phyloP scores from a whole-genome alignment of 768 basidiomycete species.

The Collybia sordida region DNA sequence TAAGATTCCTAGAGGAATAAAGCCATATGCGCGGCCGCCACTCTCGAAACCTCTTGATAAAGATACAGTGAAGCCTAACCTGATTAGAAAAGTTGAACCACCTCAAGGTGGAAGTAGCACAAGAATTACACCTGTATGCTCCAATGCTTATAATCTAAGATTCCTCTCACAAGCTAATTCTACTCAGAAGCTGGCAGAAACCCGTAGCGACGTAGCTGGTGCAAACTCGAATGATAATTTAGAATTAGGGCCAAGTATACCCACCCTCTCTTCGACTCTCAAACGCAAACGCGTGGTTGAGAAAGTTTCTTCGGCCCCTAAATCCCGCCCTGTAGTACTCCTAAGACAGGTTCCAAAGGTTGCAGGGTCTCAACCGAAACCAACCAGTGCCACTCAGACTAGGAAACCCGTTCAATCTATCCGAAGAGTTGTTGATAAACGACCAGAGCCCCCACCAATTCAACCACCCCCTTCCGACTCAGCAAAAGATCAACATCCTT shows the following conservation, averaged over 20 bases:
- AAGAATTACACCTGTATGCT: not conserved
- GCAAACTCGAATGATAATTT: slow-evolving; percentile 1
- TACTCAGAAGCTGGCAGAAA: not conserved
- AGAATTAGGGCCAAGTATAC: not conserved
- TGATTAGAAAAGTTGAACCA: slow-evolving; percentile 17
- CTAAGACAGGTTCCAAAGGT: slow-evolving; percentile 28
- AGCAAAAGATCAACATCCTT: not conserved
- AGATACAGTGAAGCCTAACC: slow-evolving; percentile 2
- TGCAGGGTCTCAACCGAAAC: not conserved
- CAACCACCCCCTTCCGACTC: not conserved
- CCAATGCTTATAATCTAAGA: not conserved
- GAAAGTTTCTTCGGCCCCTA: slow-evolving; percentile 21
- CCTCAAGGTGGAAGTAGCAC: not conserved
- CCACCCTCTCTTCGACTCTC: slow-evolving; percentile 18
- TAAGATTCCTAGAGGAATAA: slow-evolving; percentile 61
- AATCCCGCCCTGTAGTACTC: slow-evolving; percentile 22
- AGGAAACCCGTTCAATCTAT: slow-evolving; percentile 12
- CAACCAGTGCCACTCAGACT: slow-evolving; percentile 2
- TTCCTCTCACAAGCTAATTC: not conserved
- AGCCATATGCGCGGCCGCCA: slow-evolving; percentile 53
- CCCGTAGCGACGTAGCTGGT: not conserved
- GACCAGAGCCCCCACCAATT: not conserved
- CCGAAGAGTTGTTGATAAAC: slow-evolving; percentile 18
- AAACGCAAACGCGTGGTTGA: slow-evolving; percentile 44
- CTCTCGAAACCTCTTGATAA: slow-evolving; percentile 8